Percentiles rank a stretch among this genome's conserved stretches.
Evolutionary conservation across 2,329 filamentous ascomycete genomes (phyloP).

Genomic region (Botrytis deweyae): DNA sequence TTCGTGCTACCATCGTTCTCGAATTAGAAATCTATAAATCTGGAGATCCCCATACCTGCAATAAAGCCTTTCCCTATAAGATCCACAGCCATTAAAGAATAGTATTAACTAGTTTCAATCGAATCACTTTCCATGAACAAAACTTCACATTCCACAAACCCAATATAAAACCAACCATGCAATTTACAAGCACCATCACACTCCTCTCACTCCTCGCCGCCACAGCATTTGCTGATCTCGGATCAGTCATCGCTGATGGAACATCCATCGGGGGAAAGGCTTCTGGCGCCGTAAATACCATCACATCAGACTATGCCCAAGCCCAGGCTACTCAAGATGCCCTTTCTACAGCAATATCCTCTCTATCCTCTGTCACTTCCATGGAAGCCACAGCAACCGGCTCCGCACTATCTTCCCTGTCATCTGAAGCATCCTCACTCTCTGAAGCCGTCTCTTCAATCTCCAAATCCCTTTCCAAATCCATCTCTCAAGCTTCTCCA

Average conservation of each 20-base stretch:
- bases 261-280: neutral
- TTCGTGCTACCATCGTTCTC: neutral
- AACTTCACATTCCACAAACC: neutral
- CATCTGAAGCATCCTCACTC: slow-evolving; percentile 7
- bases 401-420: neutral
- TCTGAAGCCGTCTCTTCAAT: neutral
- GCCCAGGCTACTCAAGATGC: slow-evolving; percentile 8
- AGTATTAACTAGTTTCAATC: neutral
- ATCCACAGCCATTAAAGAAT: neutral
- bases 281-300: neutral
- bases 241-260: neutral
- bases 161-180: neutral
- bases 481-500: neutral
- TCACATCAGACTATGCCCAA: slow-evolving; percentile 5
- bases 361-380: neutral
- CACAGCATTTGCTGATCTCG: neutral
- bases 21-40: neutral
- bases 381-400: slow-evolving; percentile 7
- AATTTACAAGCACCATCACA: neutral
- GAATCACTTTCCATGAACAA: neutral
- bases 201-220: slow-evolving; percentile 7
- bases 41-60: too few species aligned
- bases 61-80: neutral
- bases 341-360: slow-evolving; percentile 9
- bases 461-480: slow-evolving; percentile 5